Evolutionary conservation across 768 basidiomycete genomes (phyloP).

Genomic region (Hypholoma sublateritium): DNA sequence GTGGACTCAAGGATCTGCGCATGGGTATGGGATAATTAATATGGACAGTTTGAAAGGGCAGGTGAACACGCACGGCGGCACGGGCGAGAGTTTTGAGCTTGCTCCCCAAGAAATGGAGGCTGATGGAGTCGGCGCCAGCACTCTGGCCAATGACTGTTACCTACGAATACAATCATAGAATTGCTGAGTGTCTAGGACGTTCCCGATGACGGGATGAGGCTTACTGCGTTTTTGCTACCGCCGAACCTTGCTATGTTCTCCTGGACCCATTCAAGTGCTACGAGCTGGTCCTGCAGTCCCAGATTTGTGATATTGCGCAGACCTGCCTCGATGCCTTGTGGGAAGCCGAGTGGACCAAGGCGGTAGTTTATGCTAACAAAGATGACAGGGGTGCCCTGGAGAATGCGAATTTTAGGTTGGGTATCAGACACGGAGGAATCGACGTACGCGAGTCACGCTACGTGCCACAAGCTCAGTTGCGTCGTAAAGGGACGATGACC

Average conservation of each 20-base stretch:
- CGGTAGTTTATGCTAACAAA: slow-evolving; percentile 36
- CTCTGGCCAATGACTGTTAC: slow-evolving; percentile 52
- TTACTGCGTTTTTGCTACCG: slow-evolving; percentile 37
- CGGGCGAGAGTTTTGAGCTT: slow-evolving; percentile 27
- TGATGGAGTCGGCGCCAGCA: slow-evolving; percentile 44
- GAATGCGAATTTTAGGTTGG: background rate
- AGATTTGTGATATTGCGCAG: slow-evolving; percentile 30
- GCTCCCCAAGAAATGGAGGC: slow-evolving; percentile 33
- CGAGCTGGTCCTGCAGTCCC: slow-evolving; percentile 41
- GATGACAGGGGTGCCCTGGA: slow-evolving; percentile 39
- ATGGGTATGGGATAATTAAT: background rate
- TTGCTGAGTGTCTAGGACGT: background rate
- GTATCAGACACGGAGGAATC: background rate
- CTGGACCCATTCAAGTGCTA: slow-evolving; percentile 54
- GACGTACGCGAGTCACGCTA: slow-evolving; percentile 27
- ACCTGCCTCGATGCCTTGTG: slow-evolving; percentile 32
- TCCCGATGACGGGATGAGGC: background rate
- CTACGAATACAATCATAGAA: slow-evolving; percentile 13
- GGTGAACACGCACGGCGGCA: slow-evolving; percentile 22
- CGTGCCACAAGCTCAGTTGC: slow-evolving; percentile 29
- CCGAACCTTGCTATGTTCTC: slow-evolving; percentile 57
- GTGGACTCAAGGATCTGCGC: slow-evolving; percentile 43
- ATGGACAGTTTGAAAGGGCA: background rate
- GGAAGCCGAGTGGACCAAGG: slow-evolving; percentile 44
- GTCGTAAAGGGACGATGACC: slow-evolving; percentile 23